Evolutionary conservation across 2,329 filamentous ascomycete genomes (phyloP).

Genomic region (Alternaria infectoria): DNA sequence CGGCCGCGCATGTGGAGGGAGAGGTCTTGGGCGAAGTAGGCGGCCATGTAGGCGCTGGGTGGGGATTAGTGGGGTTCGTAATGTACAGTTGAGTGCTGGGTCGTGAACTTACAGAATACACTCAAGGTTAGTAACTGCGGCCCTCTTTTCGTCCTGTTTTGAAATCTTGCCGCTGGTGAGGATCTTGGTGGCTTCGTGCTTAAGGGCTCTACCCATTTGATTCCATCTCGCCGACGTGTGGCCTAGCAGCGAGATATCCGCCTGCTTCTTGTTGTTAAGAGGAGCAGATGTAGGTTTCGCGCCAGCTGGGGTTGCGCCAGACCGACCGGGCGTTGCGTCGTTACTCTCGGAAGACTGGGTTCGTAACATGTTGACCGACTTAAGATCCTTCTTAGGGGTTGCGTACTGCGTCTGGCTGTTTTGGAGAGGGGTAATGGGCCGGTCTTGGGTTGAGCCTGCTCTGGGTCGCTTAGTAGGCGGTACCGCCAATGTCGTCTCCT

Average conservation of each 20-base stretch:
- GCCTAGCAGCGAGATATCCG: conserved; percentile 46
- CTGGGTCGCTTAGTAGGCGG: conserved; percentile 43
- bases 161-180: conserved; percentile 31
- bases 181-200: conserved; percentile 53
- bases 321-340: conserved; percentile 44
- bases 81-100: neutral
- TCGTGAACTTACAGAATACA: conserved; percentile 48
- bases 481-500: conserved; percentile 31
- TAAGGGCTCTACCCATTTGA: conserved; percentile 53
- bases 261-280: conserved; percentile 37
- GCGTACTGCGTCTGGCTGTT: conserved; percentile 31
- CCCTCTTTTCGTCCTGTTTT: conserved; percentile 45
- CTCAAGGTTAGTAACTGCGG: conserved; percentile 53
- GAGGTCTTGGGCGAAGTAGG: conserved; percentile 43
- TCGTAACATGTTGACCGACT: conserved; percentile 45
- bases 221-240: conserved; percentile 50
- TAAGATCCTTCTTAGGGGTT: conserved; percentile 47
- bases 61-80: conserved; percentile 19
- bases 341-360: conserved; percentile 43
- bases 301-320: conserved; percentile 36
- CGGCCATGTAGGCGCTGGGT: conserved; percentile 47
- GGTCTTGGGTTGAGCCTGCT: conserved; percentile 36
- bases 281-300: conserved; percentile 41
- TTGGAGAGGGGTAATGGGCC: conserved; percentile 40
- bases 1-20: conserved; percentile 38